Base-by-base conservation (phyloP, 2,329 filamentous ascomycete genomes). In the Colletotrichum agaves region DNA sequence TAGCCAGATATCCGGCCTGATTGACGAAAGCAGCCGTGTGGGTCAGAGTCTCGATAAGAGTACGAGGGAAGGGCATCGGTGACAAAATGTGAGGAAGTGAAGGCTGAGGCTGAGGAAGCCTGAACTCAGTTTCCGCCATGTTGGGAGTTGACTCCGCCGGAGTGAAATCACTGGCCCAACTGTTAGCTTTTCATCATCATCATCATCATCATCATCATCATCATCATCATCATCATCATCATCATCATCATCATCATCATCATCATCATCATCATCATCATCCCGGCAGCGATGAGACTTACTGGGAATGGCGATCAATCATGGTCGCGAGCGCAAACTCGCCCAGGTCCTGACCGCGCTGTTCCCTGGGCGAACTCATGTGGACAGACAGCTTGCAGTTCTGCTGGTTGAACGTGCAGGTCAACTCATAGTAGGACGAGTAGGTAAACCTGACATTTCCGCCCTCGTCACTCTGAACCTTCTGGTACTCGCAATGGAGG, bases 1-100 rank as follows among this genome's bases (percentile, higher is more conserved):
- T 60, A 1, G 57, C 57, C 2, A 19, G 57, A 10, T 60, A 60
- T 5, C 57, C 57, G 2, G 57, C 57, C 7, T 60, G 57, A 1
- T 60, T 15, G 15, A 60, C 3, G 1, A 60, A 60, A 1, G 57
- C 27, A 13, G 27, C 27, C 0, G 57, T 5, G 4, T 60, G 43
- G 4, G 57, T 41, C 15, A 60, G 12, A 10, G 56, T 59, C 4
- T 49, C 43, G 19, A 59, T 1, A 1, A 59, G 13, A 8, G 41
- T 21, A 0, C 27, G 27, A 15, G 56, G 56, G 27, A 59, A 59
- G 10, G 56, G 56, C 56, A 59, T 39, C 27, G 56, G 56, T 0
- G 31, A 5, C 0, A 13, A 5, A 1, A 59, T 17, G 4, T 10
- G 56, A 46, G 56, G 7, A 21, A 59, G 12, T n/a, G 56, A 59